Evolutionary conservation across 257 asterid species (phyloP).

Genomic region (Nicotiana tomentosiformis): DNA sequence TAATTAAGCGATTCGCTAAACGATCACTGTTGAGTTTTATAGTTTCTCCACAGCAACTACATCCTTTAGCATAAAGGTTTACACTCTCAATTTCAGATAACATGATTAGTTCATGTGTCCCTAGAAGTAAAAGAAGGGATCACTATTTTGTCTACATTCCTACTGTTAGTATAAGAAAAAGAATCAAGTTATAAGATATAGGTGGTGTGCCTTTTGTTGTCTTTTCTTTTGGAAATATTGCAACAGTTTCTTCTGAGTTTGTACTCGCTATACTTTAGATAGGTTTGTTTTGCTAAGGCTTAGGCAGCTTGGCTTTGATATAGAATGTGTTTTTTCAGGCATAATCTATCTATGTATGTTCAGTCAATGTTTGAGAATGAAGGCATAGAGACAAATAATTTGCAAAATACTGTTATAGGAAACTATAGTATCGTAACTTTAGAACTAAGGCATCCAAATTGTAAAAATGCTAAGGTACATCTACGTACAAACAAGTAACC

Average conservation of each 20-base stretch:
- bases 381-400: too few species aligned
- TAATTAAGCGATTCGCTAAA: too few species aligned
- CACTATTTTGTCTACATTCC: slow-evolving; percentile 12
- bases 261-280: too few species aligned
- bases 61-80: too few species aligned
- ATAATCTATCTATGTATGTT: not conserved
- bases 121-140: not conserved
- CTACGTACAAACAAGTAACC: not conserved
- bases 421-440: too few species aligned
- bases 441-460: not conserved
- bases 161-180: not conserved
- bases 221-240: not conserved
- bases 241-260: not conserved
- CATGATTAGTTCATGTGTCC: slow-evolving; percentile 8
- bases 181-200: not conserved
- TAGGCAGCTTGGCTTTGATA: not conserved
- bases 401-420: too few species aligned
- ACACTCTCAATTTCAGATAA: slow-evolving; percentile 10
- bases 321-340: not conserved
- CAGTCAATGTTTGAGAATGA: not conserved
- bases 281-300: too few species aligned
- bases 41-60: too few species aligned
- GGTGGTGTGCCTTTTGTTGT: slow-evolving; percentile 2
- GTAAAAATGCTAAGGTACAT: too few species aligned
- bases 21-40: too few species aligned